These are phyloP conservation scores for Didymella glomerata DNA, from an alignment of 2,329 filamentous ascomycete species.

Conservation along the genomic window DNA sequence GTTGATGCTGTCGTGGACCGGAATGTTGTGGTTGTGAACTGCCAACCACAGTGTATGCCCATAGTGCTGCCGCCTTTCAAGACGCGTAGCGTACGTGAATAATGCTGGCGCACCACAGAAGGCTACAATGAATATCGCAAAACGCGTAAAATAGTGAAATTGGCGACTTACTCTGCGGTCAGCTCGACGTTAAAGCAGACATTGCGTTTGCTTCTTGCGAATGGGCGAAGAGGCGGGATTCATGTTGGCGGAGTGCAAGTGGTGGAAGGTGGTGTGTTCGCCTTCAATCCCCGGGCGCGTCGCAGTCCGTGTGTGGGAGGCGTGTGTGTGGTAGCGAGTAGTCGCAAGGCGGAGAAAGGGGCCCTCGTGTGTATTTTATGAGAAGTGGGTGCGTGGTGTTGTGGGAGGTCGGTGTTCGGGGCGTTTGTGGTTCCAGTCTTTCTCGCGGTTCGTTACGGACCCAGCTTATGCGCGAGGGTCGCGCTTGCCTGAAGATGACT, in stretches of 20 bases:
- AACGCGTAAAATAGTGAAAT: background rate
- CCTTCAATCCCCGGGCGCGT: conserved; percentile 13
- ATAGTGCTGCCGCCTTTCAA: conserved; percentile 3
- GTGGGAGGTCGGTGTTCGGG: conserved; percentile 16
- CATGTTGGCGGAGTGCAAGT: conserved; percentile 26
- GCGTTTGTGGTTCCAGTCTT: conserved; percentile 20
- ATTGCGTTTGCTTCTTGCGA: conserved; percentile 40
- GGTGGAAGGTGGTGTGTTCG: conserved; percentile 21
- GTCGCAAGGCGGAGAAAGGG: conserved; percentile 3
- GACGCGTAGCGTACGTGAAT: conserved; percentile 6
- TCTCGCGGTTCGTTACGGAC: conserved; percentile 16
- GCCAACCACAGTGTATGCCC: background rate
- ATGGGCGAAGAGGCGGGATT: conserved; percentile 37
- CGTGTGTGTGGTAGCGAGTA: conserved; percentile 31
- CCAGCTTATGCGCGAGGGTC: conserved; percentile 18
- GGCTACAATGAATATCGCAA: background rate
- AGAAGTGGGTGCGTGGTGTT: conserved; percentile 22
- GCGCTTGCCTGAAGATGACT: conserved; percentile 19
- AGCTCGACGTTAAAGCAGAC: conserved; percentile 38
- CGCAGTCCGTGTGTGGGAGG: conserved; percentile 8
- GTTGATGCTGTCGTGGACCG: background rate
- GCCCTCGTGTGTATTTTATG: conserved; percentile 13
- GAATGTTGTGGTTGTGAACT: background rate
- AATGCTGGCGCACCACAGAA: conserved; percentile 4
- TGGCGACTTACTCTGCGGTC: conserved; percentile 36